A percentile compares a stretch with the other conserved stretches of the same genome.
phyloP scores from a whole-genome alignment of 306 rosid species.

The Ormosia semicastrata region DNA sequence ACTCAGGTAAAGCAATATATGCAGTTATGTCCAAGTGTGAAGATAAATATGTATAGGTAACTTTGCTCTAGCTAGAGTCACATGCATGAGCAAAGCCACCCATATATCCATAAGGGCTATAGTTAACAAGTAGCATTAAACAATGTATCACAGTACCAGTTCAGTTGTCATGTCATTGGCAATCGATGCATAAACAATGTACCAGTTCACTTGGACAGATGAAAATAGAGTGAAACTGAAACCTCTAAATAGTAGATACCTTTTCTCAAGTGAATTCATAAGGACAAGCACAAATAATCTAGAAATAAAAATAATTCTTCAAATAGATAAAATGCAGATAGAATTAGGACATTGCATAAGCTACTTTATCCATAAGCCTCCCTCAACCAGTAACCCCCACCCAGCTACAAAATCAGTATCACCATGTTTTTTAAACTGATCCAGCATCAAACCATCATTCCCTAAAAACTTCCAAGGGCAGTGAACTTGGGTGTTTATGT shows the following conservation, averaged over 20 bases:
- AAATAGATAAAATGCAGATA: background rate
- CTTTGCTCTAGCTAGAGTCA: background rate
- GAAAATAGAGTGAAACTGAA: no score
- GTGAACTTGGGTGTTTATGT: background rate
- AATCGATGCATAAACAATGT: background rate
- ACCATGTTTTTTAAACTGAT: background rate
- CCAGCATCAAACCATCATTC: background rate
- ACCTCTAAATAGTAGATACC: no score
- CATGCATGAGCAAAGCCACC: background rate
- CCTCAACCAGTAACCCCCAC: no score
- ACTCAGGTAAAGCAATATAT: no score
- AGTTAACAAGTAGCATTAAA: background rate
- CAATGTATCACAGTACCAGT: background rate
- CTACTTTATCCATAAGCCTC: no score
- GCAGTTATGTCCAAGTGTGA: background rate
- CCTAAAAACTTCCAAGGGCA: background rate
- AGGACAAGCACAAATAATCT: background rate
- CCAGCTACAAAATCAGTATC: background rate
- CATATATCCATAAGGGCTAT: background rate
- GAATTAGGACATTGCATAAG: background rate
- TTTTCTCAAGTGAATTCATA: background rate
- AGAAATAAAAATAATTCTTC: background rate
- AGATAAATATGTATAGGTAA: background rate
- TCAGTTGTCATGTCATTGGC: background rate
- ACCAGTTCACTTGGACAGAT: background rate